Base-by-base conservation (phyloP, 2,329 filamentous ascomycete species). In the Venturiaceae sp. region DNA sequence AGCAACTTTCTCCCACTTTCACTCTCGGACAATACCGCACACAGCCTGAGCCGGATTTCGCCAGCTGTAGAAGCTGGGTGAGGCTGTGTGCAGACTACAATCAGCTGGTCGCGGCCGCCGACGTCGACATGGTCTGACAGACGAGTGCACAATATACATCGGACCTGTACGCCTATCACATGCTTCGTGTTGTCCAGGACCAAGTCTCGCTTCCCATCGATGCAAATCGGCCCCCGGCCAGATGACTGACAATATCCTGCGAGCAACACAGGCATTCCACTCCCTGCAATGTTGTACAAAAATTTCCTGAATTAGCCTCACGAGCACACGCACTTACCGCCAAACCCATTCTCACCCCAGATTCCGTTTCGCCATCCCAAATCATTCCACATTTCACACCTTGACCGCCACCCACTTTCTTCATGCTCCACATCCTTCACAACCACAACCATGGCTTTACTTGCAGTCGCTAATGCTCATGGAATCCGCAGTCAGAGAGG, bases 221-320 rank as follows among this genome's bases (percentile, higher is more conserved):
- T 28, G 13, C 52, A 54, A 9, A 21, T 16, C 53, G 26, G 21
- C 63, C 65, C 60, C 55, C 56, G 32, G 58, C 44, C 60, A 58
- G 53, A 50, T 57, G 53, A 59, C 41, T 34, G 41, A 11, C 21
- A 58, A 58, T 54, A 39, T 50, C 60, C 60, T 58, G 59, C 62
- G 60, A 63, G 61, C 61, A 57, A 46, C 55, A 46, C 56, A 61
- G 59, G 61, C 59, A 56, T 58, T 59, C 50, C 60, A 60, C 61
- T 62, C 26, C 59, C 56, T 60, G 60, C 64, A 58, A 63, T 60
- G 67, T 67, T 68, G 65, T 69, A 67, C 68, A 65, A 63, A 58
- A 58, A 61, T 65, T 65, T 64, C 64, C 62, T 63, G 65, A 63
- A 66, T 62, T 61, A 65, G 61, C 60, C 62, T 53, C 58, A 59